These are phyloP conservation scores for Suillus paluster DNA, from an alignment of 768 basidiomycete genomes.

Conservation along the genomic window DNA sequence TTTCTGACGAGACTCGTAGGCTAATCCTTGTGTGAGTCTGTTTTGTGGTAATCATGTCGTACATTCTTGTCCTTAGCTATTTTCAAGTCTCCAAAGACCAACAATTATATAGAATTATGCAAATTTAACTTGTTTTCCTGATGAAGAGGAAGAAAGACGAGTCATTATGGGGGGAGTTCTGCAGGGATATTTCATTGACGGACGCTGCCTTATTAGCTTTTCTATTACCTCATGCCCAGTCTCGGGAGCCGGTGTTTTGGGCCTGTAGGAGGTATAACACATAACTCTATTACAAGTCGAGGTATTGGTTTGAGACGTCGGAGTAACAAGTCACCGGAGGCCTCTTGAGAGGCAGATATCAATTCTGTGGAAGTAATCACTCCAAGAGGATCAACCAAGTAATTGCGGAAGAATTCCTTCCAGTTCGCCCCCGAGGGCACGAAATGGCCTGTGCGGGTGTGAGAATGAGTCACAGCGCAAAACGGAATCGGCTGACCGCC, in stretches of 20 bases:
- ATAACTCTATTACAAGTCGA: neutral
- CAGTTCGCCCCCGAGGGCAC: slow-evolving; percentile 79
- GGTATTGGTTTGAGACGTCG: neutral
- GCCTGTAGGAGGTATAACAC: neutral
- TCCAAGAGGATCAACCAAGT: slow-evolving; percentile 56
- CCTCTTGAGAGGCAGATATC: slow-evolving; percentile 20
- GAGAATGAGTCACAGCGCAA: neutral
- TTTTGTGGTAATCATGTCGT: too few species aligned
- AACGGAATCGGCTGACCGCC: slow-evolving; percentile 62
- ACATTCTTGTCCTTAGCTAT: too few species aligned
- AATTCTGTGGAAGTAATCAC: slow-evolving; percentile 50
- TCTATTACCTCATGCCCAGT: neutral
- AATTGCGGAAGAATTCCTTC: slow-evolving; percentile 75
- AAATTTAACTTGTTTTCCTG: too few species aligned
- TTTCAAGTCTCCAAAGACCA: too few species aligned
- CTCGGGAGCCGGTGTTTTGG: neutral
- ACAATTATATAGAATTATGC: too few species aligned
- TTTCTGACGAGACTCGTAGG: too few species aligned
- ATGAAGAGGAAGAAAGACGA: neutral
- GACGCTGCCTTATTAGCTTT: neutral
- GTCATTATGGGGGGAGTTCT: neutral
- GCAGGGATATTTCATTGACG: neutral
- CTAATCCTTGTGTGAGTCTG: too few species aligned
- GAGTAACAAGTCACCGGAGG: neutral
- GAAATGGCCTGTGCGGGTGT: slow-evolving; percentile 65